A percentile compares a stretch with the other conserved stretches of the same genome.
Evolutionary conservation across 306 rosid genomes (phyloP).

Genomic region (Cucumis cinereus): DNA sequence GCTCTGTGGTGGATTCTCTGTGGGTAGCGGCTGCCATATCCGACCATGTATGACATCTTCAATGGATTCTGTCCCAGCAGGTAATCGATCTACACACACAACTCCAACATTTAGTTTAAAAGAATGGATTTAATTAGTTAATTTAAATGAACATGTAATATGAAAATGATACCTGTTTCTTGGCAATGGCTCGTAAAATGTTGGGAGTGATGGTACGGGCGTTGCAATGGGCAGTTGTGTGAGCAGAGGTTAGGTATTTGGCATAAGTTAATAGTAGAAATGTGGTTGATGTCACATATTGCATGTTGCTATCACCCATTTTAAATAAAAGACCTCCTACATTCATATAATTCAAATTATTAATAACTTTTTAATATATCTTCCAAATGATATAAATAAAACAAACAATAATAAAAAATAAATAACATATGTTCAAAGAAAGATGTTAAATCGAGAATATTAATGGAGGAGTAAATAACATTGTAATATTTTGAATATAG

Average conservation of each 20-base stretch:
- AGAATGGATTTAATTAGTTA: too few species aligned
- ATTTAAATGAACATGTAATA: too few species aligned
- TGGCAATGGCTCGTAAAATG: constrained; percentile 55
- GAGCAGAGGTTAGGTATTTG: constrained; percentile 62
- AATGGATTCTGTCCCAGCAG: background rate
- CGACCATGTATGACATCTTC: constrained; percentile 2
- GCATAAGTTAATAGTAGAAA: constrained; percentile 67
- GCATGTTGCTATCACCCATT: constrained; percentile 5
- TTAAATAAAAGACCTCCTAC: background rate
- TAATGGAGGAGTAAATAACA: too few species aligned
- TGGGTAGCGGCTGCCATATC: background rate
- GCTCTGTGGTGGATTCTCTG: constrained; percentile 7
- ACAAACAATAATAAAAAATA: too few species aligned
- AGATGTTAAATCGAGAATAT: too few species aligned
- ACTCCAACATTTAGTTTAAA: too few species aligned
- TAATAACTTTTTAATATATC: too few species aligned
- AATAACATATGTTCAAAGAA: too few species aligned
- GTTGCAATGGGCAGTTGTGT: constrained; percentile 39
- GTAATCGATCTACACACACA: background rate
- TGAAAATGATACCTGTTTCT: constrained; percentile 44
- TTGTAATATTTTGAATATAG: too few species aligned
- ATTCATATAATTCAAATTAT: background rate
- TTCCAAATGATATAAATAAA: too few species aligned
- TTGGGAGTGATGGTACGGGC: constrained; percentile 42
- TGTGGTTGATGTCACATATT: constrained; percentile 24